Base-by-base conservation (phyloP, 1,284 basidiomycete genomes). In the Irpex sp. region DNA sequence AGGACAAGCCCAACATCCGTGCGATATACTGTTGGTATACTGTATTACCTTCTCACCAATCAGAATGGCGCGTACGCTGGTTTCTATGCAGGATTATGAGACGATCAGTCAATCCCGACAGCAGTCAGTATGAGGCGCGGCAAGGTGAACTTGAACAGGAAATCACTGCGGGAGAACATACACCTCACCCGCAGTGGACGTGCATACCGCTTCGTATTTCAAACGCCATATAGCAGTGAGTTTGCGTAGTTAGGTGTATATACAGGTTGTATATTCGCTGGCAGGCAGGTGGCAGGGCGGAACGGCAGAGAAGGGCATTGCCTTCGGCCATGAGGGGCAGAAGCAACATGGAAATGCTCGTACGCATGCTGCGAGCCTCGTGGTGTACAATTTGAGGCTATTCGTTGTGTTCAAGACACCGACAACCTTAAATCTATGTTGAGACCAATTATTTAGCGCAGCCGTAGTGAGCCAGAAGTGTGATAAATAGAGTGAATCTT, bases 121-220 rank as follows among this genome's bases (percentile, higher is more conserved):
- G 24, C n/a, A 27, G 58, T 20, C 58, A 60, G 11, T 20, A 22
- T 20, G 58, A 60, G 58, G 32, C 59, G 32, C 15, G 59, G 62
- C 7, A 10, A 64, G 32, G 18, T n/a, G n/a, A n/a, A n/a, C n/a
- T n/a, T 43, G 59, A n/a, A 63, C 58, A 60, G 60, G 44, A 63
- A 56, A 68, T 59, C 67, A 68, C 62, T 43, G 13, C 62, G 67
- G 24, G 38, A 60, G 27, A n/a, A 60, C 32, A 38, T 38, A 24
- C 60, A 18, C n/a, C n/a, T n/a, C n/a, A 56, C n/a, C n/a, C 18
- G 42, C 58, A 38, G 15, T 56, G 24, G 60, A 62, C 22, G 58
- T 68, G 22, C 58, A 64, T 22, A 20, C 59, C 27, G 24, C 54
- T 24, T 24, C 15, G 24, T 67, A 15, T 27, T 49, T 11, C 59